phyloP scores from a whole-genome alignment of 345 rosid genomes.

The Abelmoschus esculentus region DNA sequence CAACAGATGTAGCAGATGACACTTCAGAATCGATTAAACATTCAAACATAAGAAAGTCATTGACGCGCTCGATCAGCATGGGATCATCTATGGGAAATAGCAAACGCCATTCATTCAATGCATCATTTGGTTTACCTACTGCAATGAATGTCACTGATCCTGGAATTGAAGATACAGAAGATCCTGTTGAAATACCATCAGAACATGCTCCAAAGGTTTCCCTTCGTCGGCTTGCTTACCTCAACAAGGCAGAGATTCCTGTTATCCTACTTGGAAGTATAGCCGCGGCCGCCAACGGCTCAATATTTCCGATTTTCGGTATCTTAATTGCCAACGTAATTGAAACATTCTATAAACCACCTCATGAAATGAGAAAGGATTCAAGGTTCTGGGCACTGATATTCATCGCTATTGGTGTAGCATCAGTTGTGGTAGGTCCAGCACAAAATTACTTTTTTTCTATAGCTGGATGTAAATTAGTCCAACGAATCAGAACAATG shows the following conservation, averaged over 20 bases:
- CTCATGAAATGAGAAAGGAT: slow-evolving; percentile 37
- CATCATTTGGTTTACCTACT: slow-evolving; percentile 23
- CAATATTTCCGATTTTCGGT: slow-evolving; percentile 48
- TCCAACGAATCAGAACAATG: slow-evolving; percentile 47
- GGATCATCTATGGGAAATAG: slow-evolving; percentile 41
- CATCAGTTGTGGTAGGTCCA: slow-evolving; percentile 39
- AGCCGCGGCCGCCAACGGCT: slow-evolving; percentile 41
- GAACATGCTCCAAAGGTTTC: slow-evolving; percentile 26
- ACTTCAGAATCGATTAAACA: slow-evolving; percentile 10
- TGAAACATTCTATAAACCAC: slow-evolving; percentile 49
- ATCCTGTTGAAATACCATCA: neutral
- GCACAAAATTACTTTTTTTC: slow-evolving; percentile 44
- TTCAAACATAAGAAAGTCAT: slow-evolving; percentile 19
- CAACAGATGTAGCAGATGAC: slow-evolving; percentile 5
- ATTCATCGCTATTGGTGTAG: slow-evolving; percentile 45
- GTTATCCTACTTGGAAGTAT: slow-evolving; percentile 48
- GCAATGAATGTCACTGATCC: slow-evolving; percentile 11
- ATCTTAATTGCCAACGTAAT: slow-evolving; percentile 44
- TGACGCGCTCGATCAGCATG: slow-evolving; percentile 17
- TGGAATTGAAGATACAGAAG: slow-evolving; percentile 14
- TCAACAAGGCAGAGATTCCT: slow-evolving; percentile 66
- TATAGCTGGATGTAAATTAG: slow-evolving; percentile 55
- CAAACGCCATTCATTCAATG: slow-evolving; percentile 24
- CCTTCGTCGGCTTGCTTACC: slow-evolving; percentile 39
- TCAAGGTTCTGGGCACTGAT: slow-evolving; percentile 57